A percentile compares a stretch with the other conserved stretches of the same genome.
phyloP scores from a whole-genome alignment of 768 basidiomycete genomes.

The Trametes elegans region DNA sequence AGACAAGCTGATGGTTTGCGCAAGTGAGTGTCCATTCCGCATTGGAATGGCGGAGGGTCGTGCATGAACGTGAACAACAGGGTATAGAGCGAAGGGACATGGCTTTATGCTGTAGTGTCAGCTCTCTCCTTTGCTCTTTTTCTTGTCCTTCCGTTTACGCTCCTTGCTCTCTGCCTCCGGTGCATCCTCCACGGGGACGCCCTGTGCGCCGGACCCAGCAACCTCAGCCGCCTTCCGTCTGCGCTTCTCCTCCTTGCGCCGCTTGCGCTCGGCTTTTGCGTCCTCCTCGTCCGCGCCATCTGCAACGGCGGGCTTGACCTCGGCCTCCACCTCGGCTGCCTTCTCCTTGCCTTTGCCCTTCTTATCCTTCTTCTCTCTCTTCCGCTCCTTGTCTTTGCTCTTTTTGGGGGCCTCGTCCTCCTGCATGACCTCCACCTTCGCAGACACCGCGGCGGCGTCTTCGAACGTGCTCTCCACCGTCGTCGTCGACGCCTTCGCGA shows the following conservation, averaged over 20 bases:
- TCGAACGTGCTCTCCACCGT: not conserved
- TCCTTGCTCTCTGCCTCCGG: constrained; percentile 20
- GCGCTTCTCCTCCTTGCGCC: constrained; percentile 26
- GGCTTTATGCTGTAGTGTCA: not conserved
- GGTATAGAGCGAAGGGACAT: not conserved
- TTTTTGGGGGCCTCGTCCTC: constrained; percentile 24
- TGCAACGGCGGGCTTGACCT: constrained; percentile 2
- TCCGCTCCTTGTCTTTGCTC: constrained; percentile 31
- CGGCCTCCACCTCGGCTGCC: not conserved
- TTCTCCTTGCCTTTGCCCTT: constrained; percentile 6
- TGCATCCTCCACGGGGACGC: constrained; percentile 13
- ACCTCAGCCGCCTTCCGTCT: constrained; percentile 20
- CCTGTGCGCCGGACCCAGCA: constrained; percentile 8
- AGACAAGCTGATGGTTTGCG: not conserved
- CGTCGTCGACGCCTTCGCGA: constrained; percentile 15
- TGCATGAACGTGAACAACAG: not conserved
- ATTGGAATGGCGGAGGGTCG: not conserved
- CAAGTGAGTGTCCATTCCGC: no score
- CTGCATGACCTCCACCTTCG: not conserved
- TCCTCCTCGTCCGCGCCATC: not conserved
- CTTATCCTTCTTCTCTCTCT: constrained; percentile 17
- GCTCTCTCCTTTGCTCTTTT: constrained; percentile 15
- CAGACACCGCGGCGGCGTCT: constrained; percentile 7
- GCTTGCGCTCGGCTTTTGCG: constrained; percentile 22
- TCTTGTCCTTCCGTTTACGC: constrained; percentile 29